Percentiles rank a stretch among this genome's conserved stretches.
Evolutionary conservation across 2,329 filamentous ascomycete genomes (phyloP).

Genomic region (Verticillium nubilum): DNA sequence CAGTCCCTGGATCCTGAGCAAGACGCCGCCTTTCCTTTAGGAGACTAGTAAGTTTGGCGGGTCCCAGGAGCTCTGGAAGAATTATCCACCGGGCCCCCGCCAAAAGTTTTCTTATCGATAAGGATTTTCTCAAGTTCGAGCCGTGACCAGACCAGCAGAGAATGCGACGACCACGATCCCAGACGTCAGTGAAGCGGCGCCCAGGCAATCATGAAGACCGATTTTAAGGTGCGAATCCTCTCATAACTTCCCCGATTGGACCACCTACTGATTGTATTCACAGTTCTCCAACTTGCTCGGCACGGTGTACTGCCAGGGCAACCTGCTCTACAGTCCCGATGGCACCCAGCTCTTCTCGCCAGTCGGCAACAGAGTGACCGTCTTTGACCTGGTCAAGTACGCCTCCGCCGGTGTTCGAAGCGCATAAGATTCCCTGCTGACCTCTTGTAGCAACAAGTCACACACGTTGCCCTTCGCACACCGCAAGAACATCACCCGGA

Average conservation of each 20-base stretch:
- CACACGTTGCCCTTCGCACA: conserved; percentile 86
- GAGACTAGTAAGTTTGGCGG: conserved; percentile 8
- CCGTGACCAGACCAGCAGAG: neutral
- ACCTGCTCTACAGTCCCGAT: conserved; percentile 93
- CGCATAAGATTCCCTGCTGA: neutral
- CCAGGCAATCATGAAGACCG: conserved; percentile 82
- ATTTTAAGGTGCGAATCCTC: conserved; percentile 72
- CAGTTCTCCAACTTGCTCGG: conserved; percentile 98
- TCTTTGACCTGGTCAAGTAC: conserved; percentile 95
- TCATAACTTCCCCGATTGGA: neutral
- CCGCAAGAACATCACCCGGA: conserved; percentile 83
- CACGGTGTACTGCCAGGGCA: conserved; percentile 97
- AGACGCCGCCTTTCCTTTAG: conserved; percentile 10
- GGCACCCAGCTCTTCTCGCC: conserved; percentile 93
- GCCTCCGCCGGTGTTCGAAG: neutral
- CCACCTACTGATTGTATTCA: neutral
- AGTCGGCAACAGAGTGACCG: conserved; percentile 90
- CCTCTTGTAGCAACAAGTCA: conserved; percentile 66
- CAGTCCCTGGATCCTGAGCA: neutral
- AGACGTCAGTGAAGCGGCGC: conserved; percentile 22
- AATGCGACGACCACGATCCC: conserved; percentile 1
- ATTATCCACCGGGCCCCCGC: conserved; percentile 23
- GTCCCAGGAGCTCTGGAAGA: conserved; percentile 22
- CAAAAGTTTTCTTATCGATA: conserved; percentile 29
- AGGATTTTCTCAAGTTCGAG: conserved; percentile 12